A percentile compares a stretch with the other conserved stretches of the same genome.
Conservation (phyloP, 148 eudicot species). For the Euryodendron excelsum region DNA sequence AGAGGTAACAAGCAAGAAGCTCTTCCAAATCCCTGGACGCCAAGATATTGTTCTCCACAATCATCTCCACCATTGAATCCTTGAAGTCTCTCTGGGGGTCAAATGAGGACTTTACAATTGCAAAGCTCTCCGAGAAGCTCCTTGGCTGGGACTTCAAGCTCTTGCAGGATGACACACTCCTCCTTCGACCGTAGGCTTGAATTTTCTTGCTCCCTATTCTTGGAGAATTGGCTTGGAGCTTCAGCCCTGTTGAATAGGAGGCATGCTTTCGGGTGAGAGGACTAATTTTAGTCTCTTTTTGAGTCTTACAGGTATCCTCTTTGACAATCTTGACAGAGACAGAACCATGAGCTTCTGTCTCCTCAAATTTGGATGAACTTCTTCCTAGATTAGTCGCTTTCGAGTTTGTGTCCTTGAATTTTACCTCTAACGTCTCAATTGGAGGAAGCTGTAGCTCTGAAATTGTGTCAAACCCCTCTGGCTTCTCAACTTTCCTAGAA, state of each 20-base stretch:
- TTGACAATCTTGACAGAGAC: constrained; percentile 3
- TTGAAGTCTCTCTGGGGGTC: constrained; percentile 51
- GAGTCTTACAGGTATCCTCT: neutral
- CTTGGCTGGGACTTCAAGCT: neutral
- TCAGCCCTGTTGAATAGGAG: constrained; percentile 18
- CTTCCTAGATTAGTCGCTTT: neutral
- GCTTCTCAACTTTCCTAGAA: constrained; percentile 1
- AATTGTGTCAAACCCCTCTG: constrained; percentile 8
- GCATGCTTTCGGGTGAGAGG: neutral
- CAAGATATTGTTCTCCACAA: constrained; percentile 39
- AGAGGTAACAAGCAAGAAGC: constrained; percentile 54
- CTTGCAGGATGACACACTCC: neutral
- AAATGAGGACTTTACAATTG: constrained; percentile 42
- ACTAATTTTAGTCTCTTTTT: neutral
- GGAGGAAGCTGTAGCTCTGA: constrained; percentile 38
- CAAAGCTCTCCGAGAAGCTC: constrained; percentile 30
- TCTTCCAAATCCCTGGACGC: constrained; percentile 45
- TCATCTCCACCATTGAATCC: constrained; percentile 61
- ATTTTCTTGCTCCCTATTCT: constrained; percentile 11
- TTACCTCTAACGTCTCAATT: constrained; percentile 28
- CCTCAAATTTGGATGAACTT: neutral
- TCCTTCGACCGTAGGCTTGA: constrained; percentile 5
- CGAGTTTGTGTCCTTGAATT: neutral
- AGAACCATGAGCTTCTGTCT: neutral
- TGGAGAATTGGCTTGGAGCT: constrained; percentile 23